phyloP scores from a whole-genome alignment of 2,329 filamentous ascomycete genomes.

The Hypoxylon sp. region DNA sequence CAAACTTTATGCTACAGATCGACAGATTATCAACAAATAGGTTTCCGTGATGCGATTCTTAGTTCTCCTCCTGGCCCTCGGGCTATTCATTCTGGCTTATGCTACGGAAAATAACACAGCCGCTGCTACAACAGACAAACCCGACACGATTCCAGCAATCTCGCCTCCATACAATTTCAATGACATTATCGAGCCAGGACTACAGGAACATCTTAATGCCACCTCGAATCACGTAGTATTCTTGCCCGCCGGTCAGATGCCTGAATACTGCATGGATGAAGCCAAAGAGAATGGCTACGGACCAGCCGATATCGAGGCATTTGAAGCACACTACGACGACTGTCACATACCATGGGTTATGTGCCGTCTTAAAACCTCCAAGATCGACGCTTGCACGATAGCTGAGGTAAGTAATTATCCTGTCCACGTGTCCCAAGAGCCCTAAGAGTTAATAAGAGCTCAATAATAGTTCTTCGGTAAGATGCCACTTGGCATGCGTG shows the following conservation, averaged over 20 bases:
- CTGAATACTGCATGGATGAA: slow-evolving; percentile 15
- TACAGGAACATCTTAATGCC: slow-evolving; percentile 8
- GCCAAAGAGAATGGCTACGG: slow-evolving; percentile 1
- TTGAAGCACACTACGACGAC: slow-evolving; percentile 18
- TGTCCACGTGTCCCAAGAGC: neutral
- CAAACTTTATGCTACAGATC: neutral
- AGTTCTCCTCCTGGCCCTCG: neutral
- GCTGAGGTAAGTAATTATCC: slow-evolving; percentile 7
- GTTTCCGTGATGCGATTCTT: slow-evolving; percentile 1
- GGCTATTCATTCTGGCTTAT: neutral
- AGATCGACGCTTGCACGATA: slow-evolving; percentile 1
- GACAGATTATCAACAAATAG: neutral
- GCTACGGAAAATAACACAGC: neutral
- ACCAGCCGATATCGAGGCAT: slow-evolving; percentile 21
- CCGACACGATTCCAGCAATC: slow-evolving; percentile 8
- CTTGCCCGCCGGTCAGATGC: slow-evolving; percentile 2
- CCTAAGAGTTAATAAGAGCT: neutral
- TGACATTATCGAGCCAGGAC: slow-evolving; percentile 11
- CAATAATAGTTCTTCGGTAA: slow-evolving; percentile 21
- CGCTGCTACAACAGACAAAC: neutral
- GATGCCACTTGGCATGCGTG: slow-evolving; percentile 32
- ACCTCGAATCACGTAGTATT: neutral
- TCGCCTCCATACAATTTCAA: slow-evolving; percentile 19
- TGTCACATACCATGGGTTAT: slow-evolving; percentile 25
- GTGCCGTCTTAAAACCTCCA: slow-evolving; percentile 22